Base-by-base conservation (phyloP, 2,329 filamentous ascomycete genomes). In the Colletotrichum lindemuthianum region DNA sequence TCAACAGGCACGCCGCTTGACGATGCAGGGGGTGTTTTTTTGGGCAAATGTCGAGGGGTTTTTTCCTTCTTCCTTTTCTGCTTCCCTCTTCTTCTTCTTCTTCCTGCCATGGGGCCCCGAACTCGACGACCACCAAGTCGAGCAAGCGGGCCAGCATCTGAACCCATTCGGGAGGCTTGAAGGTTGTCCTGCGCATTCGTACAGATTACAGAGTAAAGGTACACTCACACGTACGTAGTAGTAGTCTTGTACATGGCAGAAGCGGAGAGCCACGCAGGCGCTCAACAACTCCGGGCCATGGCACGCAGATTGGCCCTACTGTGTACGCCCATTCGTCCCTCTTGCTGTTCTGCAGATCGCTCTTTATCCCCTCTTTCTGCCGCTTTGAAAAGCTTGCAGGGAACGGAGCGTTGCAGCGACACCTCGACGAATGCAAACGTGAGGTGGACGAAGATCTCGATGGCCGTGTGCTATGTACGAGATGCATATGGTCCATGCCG, bases 281-380 rank as follows among this genome's bases (percentile, higher is more conserved):
- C 50, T 40, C 50, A 55, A 40, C 34, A 47, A 15, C 13, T n/a
- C 57, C 60, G 45, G 50, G 56, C 60, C 49, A 54, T 43, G 50
- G 49, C 48, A 48, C 49, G 43, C 43, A 36, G 6, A 36, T 36
- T 60, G 44, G 11, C 43, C 39, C 44, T 52, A 15, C 39, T 44
- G 6, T 45, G 33, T 4, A 24, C 24, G 24, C 24, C 24, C 24
- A 24, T 24, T 24, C 24, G 24, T 24, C 24, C 24, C 24, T 24
- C 51, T 55, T 32, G 44, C 16, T 60, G 11, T 39, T 12, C 55
- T 50, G 61, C 55, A 55, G 60, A 64, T 64, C 56, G 13, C 34
- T 15, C 41, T 49, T 36, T 44, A 47, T 53, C 60, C 60, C 33
- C 60, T 64, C 43, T 16, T 24, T 45, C 44, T 40, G 33, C 51